Conservation (phyloP, 495 filamentous ascomycete species). For the Melanomma pulvis-pyrius region DNA sequence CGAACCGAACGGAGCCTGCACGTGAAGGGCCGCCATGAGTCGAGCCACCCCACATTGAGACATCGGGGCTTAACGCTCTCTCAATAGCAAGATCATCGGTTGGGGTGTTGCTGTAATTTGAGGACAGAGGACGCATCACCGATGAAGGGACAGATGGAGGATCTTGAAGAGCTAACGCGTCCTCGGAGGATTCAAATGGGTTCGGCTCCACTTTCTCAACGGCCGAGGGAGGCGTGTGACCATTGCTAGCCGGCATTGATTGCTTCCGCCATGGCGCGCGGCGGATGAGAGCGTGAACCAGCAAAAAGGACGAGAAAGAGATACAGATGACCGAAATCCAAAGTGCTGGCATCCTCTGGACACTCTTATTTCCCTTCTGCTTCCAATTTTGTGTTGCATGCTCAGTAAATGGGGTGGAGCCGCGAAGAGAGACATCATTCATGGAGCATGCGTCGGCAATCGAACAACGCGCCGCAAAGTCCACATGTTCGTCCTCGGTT, state of each 20-base stretch:
- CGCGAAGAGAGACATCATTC: conserved; percentile 45
- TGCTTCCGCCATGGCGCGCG: conserved; percentile 30
- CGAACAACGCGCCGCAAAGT: conserved; percentile 39
- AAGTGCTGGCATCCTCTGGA: conserved; percentile 31
- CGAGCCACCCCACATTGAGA: conserved; percentile 17
- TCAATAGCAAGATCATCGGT: conserved; percentile 28
- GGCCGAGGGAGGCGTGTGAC: background rate
- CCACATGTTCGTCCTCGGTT: conserved; percentile 34
- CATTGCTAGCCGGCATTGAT: background rate
- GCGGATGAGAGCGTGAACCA: conserved; percentile 35
- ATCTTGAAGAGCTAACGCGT: too few species aligned
- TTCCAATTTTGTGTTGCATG: conserved; percentile 39
- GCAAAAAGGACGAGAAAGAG: conserved; percentile 31
- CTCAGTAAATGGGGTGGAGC: conserved; percentile 35
- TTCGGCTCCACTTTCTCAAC: background rate
- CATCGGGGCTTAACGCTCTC: conserved; percentile 4
- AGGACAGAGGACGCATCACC: background rate
- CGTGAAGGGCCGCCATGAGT: conserved; percentile 10
- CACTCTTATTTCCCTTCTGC: conserved; percentile 23
- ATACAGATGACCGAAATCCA: conserved; percentile 34
- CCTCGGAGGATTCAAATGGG: background rate
- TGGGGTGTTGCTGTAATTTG: background rate
- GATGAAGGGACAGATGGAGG: too few species aligned
- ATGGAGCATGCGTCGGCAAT: conserved; percentile 42
- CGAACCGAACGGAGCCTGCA: conserved; percentile 14